A percentile compares a stretch with the other conserved stretches of the same genome.
Conservation (phyloP, 306 rosid genomes). For the Prunus kanzakura region DNA sequence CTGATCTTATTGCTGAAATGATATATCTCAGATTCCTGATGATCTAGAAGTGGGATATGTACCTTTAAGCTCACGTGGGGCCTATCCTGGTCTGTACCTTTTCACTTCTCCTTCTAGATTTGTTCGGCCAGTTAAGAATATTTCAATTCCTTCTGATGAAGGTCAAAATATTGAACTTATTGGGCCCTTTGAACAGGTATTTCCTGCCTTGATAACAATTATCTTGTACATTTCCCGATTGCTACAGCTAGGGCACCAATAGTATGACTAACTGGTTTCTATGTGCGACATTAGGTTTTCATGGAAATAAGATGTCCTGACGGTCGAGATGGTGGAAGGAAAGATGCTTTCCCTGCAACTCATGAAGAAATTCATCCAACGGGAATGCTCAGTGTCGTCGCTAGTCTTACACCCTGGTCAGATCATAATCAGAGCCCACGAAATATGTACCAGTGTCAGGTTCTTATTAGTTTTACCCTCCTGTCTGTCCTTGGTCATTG, state of each 20-base stretch:
- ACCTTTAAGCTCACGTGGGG: conserved; percentile 85
- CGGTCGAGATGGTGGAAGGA: conserved; percentile 94
- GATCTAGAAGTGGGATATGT: conserved; percentile 94
- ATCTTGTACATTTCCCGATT: conserved; percentile 5
- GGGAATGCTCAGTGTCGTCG: conserved; percentile 92
- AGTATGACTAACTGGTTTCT: conserved; percentile 6
- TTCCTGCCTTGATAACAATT: not conserved
- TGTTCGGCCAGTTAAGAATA: conserved; percentile 83
- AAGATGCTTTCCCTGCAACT: conserved; percentile 72
- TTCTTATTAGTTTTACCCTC: conserved; percentile 24
- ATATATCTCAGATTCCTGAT: conserved; percentile 64
- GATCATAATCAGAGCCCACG: conserved; percentile 99
- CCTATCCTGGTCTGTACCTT: conserved; percentile 91
- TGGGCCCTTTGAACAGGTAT: conserved; percentile 98
- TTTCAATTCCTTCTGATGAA: conserved; percentile 54
- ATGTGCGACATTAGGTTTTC: conserved; percentile 49
- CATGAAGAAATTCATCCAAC: conserved; percentile 99
- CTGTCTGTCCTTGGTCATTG: not conserved
- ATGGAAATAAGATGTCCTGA: conserved; percentile 97
- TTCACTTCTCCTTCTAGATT: conserved; percentile 77
- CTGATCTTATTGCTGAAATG: conserved; percentile 23
- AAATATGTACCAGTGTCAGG: conserved; percentile 99
- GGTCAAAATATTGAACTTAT: conserved; percentile 67
- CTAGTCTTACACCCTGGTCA: conserved; percentile 96
- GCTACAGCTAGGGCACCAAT: not conserved